phyloP scores from a whole-genome alignment of 148 eudicot genomes.

The Amaranthus palmeri region DNA sequence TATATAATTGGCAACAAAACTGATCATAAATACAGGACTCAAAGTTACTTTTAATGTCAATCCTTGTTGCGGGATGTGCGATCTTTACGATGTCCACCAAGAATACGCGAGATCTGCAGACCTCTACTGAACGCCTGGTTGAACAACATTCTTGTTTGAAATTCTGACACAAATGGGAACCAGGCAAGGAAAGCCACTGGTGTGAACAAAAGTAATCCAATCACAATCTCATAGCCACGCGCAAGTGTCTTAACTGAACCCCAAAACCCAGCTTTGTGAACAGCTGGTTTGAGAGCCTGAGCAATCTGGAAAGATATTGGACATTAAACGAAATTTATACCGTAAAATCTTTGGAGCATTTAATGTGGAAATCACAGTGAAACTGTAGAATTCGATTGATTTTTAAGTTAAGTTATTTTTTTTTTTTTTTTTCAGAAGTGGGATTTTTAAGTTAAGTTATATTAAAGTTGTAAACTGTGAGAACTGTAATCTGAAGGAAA shows the following conservation, averaged over 20 bases:
- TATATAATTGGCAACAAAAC: slow-evolving; percentile 2
- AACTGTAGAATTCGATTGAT: too few species aligned
- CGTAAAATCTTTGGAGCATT: too few species aligned
- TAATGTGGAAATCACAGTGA: too few species aligned
- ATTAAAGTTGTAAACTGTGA: too few species aligned
- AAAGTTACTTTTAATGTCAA: slow-evolving; percentile 7
- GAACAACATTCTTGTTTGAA: slow-evolving; percentile 78
- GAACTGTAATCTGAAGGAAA: too few species aligned
- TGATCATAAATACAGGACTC: neutral
- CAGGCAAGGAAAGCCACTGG: slow-evolving; percentile 84
- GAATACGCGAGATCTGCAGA: slow-evolving; percentile 76
- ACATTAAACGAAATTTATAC: too few species aligned
- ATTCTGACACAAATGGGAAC: slow-evolving; percentile 84
- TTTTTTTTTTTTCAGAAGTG: too few species aligned
- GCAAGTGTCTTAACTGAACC: slow-evolving; percentile 68
- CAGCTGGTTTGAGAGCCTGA: slow-evolving; percentile 62
- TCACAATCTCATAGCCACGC: slow-evolving; percentile 69
- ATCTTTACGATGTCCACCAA: slow-evolving; percentile 77
- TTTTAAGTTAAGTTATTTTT: too few species aligned
- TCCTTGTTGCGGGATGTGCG: slow-evolving; percentile 67
- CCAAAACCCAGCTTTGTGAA: slow-evolving; percentile 52
- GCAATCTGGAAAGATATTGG: slow-evolving; percentile 42
- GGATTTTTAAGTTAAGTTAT: too few species aligned
- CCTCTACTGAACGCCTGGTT: slow-evolving; percentile 93
- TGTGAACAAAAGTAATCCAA: slow-evolving; percentile 77